A percentile compares a stretch with the other conserved stretches of the same genome.
Conservation (phyloP, 129 eudicot genomes). For the Cynara cardunculus region DNA sequence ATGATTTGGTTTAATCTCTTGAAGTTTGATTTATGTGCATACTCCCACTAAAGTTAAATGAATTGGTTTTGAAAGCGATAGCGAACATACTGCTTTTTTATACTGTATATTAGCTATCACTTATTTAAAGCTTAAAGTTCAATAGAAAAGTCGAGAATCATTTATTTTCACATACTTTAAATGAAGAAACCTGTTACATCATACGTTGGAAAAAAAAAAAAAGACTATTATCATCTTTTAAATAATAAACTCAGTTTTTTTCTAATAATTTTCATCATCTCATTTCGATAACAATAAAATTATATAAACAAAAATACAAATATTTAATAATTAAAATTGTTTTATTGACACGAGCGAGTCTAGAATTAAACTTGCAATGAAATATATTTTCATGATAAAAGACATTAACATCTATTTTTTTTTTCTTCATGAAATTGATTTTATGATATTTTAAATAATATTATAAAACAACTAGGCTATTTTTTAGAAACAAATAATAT, state of each 20-base stretch:
- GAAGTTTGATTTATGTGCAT: not conserved
- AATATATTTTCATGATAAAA: too few relatives aligned
- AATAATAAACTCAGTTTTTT: not conserved
- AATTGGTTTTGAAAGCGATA: not conserved
- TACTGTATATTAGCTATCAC: not conserved
- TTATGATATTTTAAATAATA: not conserved
- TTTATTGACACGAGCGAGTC: not conserved
- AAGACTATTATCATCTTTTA: not conserved
- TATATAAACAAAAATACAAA: too few relatives aligned
- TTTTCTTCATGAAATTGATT: too few relatives aligned
- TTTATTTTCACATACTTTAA: constrained; percentile 22
- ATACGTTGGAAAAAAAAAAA: not conserved
- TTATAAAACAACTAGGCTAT: not conserved
- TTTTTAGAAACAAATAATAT: not conserved
- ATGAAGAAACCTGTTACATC: not conserved
- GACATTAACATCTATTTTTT: not conserved
- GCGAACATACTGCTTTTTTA: not conserved
- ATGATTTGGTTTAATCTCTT: constrained; percentile 6
- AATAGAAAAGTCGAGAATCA: not conserved
- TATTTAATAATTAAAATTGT: not conserved
- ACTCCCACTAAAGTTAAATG: constrained; percentile 16
- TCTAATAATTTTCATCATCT: not conserved
- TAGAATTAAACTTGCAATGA: too few relatives aligned
- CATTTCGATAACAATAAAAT: too few relatives aligned
- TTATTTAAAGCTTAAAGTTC: not conserved